A percentile compares a stretch with the other conserved stretches of the same genome.
phyloP scores from a whole-genome alignment of 176 grass and related monocot genomes.

The Oryza australiensis region DNA sequence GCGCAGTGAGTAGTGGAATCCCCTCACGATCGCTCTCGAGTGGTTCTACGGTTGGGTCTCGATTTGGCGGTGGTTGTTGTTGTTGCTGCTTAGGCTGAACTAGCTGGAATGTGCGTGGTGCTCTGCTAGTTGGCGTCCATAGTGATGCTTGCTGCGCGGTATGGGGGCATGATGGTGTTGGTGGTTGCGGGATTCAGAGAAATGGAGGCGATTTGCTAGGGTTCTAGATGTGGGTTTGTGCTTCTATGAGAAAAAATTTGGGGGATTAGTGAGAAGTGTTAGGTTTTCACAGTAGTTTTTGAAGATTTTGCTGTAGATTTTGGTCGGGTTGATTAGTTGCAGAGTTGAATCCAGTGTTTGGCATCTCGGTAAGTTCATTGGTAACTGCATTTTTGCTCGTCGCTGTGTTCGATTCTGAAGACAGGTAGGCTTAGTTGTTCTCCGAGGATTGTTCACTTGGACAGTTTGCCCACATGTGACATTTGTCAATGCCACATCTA shows the following conservation, averaged over 20 bases:
- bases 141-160: not conserved
- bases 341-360: not conserved
- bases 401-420: not conserved
- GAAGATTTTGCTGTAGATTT: not conserved
- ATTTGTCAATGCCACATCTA: not conserved
- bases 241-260: not conserved
- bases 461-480: not conserved
- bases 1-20: conserved; percentile 54
- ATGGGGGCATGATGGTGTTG: not conserved
- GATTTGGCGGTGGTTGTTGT: not conserved
- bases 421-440: not conserved
- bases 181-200: conserved; percentile 3
- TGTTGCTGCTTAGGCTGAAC: not conserved
- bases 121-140: not conserved
- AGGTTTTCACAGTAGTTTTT: not conserved
- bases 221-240: not conserved
- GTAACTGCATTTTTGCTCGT: not conserved
- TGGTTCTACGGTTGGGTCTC: not conserved
- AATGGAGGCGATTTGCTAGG: not conserved
- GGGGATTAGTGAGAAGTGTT: not conserved
- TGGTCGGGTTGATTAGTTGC: not conserved
- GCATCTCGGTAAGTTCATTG: not conserved
- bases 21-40: not conserved
- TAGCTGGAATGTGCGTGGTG: not conserved
- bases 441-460: not conserved